Percentiles rank a stretch among this genome's conserved stretches.
Evolutionary conservation across 495 filamentous ascomycete genomes (phyloP).

Genomic region (Tuber indicum): DNA sequence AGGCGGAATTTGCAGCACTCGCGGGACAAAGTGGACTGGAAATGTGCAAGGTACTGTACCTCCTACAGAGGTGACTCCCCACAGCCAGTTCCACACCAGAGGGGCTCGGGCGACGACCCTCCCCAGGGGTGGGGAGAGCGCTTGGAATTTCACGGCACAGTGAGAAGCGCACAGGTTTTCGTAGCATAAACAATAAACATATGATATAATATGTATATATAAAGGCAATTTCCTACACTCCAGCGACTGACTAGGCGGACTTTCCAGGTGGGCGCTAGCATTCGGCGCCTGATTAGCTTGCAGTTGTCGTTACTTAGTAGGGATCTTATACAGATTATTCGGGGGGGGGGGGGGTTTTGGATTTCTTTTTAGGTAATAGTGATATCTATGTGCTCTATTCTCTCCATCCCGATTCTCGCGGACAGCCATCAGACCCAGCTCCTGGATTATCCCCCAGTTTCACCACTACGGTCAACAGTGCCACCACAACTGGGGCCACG

Average conservation of each 20-base stretch:
- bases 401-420: not conserved
- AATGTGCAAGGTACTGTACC: not conserved
- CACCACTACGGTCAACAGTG: not conserved
- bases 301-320: not conserved
- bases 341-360: not conserved
- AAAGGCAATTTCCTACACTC: not conserved
- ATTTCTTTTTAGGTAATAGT: not conserved
- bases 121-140: no score
- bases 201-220: no score
- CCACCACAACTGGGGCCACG: not conserved
- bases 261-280: not conserved
- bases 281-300: not conserved
- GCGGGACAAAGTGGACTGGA: not conserved
- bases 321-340: not conserved
- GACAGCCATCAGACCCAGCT: not conserved
- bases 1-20: not conserved
- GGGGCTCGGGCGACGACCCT: no score
- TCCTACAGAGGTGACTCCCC: not conserved
- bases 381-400: not conserved
- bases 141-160: no score
- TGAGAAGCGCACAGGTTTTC: no score
- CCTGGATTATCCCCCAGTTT: not conserved
- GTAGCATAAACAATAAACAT: no score
- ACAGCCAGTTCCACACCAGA: not conserved
- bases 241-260: not conserved